A percentile compares a stretch with the other conserved stretches of the same genome.
Evolutionary conservation across 768 basidiomycete genomes (phyloP).

Genomic region (Austroboletus festivus): DNA sequence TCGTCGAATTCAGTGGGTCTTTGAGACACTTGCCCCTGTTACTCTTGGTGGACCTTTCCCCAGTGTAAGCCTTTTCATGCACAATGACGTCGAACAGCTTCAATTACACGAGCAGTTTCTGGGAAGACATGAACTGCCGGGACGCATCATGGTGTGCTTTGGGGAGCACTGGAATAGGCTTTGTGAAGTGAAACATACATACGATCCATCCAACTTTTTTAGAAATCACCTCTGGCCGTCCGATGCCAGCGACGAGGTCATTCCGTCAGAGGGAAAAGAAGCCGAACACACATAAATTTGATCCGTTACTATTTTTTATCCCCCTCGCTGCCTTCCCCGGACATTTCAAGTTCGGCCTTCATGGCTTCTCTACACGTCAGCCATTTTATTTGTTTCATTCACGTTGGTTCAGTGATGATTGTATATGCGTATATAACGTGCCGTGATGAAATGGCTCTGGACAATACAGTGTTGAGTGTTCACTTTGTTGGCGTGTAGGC

Average conservation of each 20-base stretch:
- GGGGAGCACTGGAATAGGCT: conserved; percentile 76
- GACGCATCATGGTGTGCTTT: conserved; percentile 62
- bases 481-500: no score
- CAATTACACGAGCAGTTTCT: conserved; percentile 54
- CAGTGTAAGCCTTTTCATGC: conserved; percentile 53
- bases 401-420: no score
- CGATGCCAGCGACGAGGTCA: conserved; percentile 48
- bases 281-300: conserved; percentile 37
- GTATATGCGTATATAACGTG: no score
- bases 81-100: conserved; percentile 15
- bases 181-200: conserved; percentile 63
- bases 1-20: conserved; percentile 62
- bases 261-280: conserved; percentile 62
- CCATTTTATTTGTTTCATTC: no score
- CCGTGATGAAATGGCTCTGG: no score
- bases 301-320: background rate
- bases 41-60: conserved; percentile 83
- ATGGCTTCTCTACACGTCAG: no score
- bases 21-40: conserved; percentile 65
- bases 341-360: no score
- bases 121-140: conserved; percentile 63
- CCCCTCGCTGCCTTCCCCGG: no score
- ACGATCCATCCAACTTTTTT: conserved; percentile 79
- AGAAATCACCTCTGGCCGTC: conserved; percentile 80
- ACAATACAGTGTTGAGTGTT: no score